phyloP scores from a whole-genome alignment of 805 yeast species.

The Tetrapisispora namnaoensis region DNA sequence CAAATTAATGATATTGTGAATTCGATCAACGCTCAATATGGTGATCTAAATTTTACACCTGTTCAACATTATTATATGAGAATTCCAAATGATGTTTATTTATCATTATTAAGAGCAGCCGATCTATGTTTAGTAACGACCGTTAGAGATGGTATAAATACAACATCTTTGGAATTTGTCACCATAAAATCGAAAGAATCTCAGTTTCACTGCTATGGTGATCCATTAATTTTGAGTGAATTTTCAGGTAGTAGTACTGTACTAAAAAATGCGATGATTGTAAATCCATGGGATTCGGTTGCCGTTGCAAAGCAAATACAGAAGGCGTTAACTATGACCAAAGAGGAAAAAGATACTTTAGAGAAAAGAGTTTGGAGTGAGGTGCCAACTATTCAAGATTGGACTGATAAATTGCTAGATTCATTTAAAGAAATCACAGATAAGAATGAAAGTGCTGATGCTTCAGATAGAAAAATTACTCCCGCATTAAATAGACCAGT shows the following conservation, averaged over 20 bases:
- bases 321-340: conserved; percentile 49
- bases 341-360: conserved; percentile 35
- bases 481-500: conserved; percentile 75
- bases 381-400: conserved; percentile 69
- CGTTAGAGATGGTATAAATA: conserved; percentile 92
- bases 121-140: conserved; percentile 85
- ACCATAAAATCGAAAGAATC: conserved; percentile 60
- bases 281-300: conserved; percentile 95
- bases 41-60: conserved; percentile 74
- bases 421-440: conserved; percentile 34
- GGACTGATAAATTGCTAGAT: conserved; percentile 60
- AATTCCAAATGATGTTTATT: conserved; percentile 77
- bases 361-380: conserved; percentile 49
- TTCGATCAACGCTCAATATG: conserved; percentile 76
- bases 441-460: conserved; percentile 34
- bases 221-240: conserved; percentile 81
- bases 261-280: conserved; percentile 61
- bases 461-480: conserved; percentile 40
- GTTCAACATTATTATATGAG: conserved; percentile 89
- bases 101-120: conserved; percentile 79
- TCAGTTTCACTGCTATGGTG: conserved; percentile 30
- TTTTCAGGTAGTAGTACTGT: conserved; percentile 83
- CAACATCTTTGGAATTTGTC: conserved; percentile 87
- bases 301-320: conserved; percentile 83
- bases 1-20: conserved; percentile 76